Conservation (phyloP, 768 basidiomycete genomes). For the Omphalotus guepiniiformis region DNA sequence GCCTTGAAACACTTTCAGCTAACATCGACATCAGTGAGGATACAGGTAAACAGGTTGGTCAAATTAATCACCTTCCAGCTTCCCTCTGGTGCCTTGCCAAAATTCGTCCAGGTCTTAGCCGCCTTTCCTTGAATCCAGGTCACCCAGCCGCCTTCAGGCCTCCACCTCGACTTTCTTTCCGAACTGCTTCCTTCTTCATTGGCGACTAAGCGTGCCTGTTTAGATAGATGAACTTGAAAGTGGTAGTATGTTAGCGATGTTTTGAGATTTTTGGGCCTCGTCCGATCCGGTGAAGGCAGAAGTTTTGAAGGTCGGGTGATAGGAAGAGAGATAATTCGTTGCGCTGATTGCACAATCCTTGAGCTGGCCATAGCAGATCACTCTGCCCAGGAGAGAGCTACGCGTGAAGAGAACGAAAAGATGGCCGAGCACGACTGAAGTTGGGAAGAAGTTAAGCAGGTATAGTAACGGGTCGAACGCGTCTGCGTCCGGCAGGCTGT, state of each 20-base stretch:
- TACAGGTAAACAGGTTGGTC: background rate
- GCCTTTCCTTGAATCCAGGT: slow-evolving; percentile 52
- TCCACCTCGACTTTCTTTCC: slow-evolving; percentile 25
- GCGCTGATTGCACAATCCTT: slow-evolving; percentile 3
- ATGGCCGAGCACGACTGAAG: background rate
- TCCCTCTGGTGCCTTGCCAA: slow-evolving; percentile 60
- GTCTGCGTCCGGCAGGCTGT: background rate
- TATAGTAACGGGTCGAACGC: no score
- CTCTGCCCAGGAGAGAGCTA: background rate
- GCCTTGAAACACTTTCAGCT: slow-evolving; percentile 57
- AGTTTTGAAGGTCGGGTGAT: slow-evolving; percentile 23
- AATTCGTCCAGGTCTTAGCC: slow-evolving; percentile 54
- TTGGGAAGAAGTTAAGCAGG: slow-evolving; percentile 14
- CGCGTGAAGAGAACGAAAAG: background rate
- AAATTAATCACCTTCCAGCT: slow-evolving; percentile 60
- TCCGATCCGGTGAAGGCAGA: slow-evolving; percentile 2
- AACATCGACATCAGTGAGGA: background rate
- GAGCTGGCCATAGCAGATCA: background rate
- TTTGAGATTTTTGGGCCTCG: slow-evolving; percentile 7
- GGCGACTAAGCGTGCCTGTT: slow-evolving; percentile 8
- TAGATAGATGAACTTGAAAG: slow-evolving; percentile 10
- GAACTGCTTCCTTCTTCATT: slow-evolving; percentile 22
- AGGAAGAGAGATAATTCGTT: slow-evolving; percentile 45
- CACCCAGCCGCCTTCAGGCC: slow-evolving; percentile 43
- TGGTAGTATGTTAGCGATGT: slow-evolving; percentile 2